Evolutionary conservation across 768 basidiomycete genomes (phyloP).

Genomic region (Leccinum disarticulatum): DNA sequence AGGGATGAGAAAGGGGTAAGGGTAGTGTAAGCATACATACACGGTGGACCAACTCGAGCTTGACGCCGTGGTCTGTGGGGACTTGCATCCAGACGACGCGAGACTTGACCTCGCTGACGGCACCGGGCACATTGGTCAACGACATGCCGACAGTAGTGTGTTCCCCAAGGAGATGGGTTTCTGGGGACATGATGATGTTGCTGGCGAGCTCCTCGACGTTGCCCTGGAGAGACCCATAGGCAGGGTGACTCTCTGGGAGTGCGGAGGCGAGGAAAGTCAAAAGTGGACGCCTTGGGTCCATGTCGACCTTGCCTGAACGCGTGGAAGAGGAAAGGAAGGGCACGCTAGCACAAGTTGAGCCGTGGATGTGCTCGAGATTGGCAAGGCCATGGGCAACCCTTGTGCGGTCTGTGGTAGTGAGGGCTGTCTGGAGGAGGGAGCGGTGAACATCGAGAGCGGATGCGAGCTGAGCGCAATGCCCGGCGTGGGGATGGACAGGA

Average conservation of each 20-base stretch:
- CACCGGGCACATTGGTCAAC: constrained; percentile 55
- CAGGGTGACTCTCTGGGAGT: no score
- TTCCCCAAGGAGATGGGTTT: no score
- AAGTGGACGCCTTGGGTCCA: constrained; percentile 54
- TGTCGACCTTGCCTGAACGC: constrained; percentile 12
- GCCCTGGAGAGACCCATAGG: no score
- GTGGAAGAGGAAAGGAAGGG: no score
- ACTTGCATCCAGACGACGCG: constrained; percentile 81
- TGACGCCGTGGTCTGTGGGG: constrained; percentile 59
- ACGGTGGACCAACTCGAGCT: constrained; percentile 67
- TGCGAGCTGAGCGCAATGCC: constrained; percentile 31
- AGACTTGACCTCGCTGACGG: constrained; percentile 80
- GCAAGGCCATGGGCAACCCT: constrained; percentile 18
- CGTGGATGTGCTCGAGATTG: no score
- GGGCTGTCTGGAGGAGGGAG: constrained; percentile 29
- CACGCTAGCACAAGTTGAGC: no score
- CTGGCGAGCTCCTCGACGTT: no score
- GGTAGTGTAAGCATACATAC: constrained; percentile 13
- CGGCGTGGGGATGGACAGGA: constrained; percentile 17
- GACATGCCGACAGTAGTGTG: no score
- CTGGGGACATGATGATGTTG: background rate
- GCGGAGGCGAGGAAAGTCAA: constrained; percentile 51
- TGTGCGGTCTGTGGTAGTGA: constrained; percentile 8
- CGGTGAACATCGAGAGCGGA: constrained; percentile 33
- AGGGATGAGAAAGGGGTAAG: constrained; percentile 1